Evolutionary conservation across 768 basidiomycete genomes (phyloP), one percentile per base, ranked within the genome.

Genomic region (Phanerochaete carnosa): DNA sequence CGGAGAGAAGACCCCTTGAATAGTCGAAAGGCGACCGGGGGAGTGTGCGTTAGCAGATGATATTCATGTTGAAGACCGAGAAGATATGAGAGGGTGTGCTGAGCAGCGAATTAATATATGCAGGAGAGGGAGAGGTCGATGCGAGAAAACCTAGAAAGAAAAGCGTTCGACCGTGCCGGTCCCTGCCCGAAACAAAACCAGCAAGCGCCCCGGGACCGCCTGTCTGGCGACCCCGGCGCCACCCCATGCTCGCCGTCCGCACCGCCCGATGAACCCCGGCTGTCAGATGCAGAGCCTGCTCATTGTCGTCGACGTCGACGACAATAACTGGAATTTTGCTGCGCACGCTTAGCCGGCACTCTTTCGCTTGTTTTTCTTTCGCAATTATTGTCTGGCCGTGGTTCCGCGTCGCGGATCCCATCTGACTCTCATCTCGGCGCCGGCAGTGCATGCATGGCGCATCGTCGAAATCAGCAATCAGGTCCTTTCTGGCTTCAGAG

Each of bases 31-130:
- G 53, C 49, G 52, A 60, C 59, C 59, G 28, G 33, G 52, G 53
- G 8, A 60, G 26, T 45, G 53, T 32, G 59, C 16, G 59, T 60
- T 60, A 60, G 59, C 53, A 60, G 35, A 55, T 43, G 59, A 60
- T 53, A 55, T 60, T 33, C 59, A 60, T 60, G 53, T 55, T 55
- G 59, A 37, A 46, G 26, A 39, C 35, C 30, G 51, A 23, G 35
- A 33, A 37, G 52, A 32, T 43, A 23, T 47, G 30, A 45, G 23
- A 32, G 30, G 52, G 6, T 55, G 32, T 19, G 49, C 6, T 11
- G 37, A 55, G 26, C 23, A 25, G 54, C 12, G 54, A 55, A 33
- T 23, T 25, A 55, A 26, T 23, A 43, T 37, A 55, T 25, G 33
- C 54, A 12, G 32, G 52, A 52, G 35, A 33, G 35, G 33, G 54